Evolutionary conservation across 306 rosid genomes (phyloP).

Genomic region (Trifolium pratense): DNA sequence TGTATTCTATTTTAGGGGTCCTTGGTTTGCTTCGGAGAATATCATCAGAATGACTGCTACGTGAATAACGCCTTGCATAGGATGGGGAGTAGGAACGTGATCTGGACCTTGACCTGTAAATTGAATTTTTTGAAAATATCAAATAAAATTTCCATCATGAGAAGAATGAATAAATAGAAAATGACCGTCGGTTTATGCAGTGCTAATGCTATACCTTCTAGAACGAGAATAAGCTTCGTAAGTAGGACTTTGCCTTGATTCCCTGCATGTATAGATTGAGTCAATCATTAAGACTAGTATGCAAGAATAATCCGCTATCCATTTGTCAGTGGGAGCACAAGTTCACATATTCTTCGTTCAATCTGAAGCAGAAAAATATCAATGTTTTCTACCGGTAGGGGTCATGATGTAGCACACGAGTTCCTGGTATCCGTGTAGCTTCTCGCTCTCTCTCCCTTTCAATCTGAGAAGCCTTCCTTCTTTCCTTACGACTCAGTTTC

Average conservation of each 20-base stretch:
- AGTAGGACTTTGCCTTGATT: constrained; percentile 91
- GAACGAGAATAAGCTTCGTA: constrained; percentile 96
- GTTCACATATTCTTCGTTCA: constrained; percentile 36
- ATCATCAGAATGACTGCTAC: constrained; percentile 73
- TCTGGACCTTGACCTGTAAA: constrained; percentile 75
- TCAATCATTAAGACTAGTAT: constrained; percentile 28
- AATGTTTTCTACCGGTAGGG: constrained; percentile 80
- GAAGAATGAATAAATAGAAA: constrained; percentile 21
- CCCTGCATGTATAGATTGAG: constrained; percentile 61
- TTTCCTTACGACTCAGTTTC: constrained; percentile 96
- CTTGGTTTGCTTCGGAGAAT: constrained; percentile 72
- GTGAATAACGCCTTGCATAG: constrained; percentile 67
- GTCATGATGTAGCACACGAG: constrained; percentile 83
- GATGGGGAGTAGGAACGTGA: constrained; percentile 87
- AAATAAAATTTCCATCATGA: neutral
- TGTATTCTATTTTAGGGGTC: constrained; percentile 88
- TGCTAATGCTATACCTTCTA: constrained; percentile 59
- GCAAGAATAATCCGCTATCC: constrained; percentile 12
- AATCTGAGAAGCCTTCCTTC: constrained; percentile 95
- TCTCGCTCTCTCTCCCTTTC: constrained; percentile 98
- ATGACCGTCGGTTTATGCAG: constrained; percentile 1
- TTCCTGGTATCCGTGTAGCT: constrained; percentile 70
- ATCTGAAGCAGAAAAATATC: constrained; percentile 22
- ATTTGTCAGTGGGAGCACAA: constrained; percentile 31
- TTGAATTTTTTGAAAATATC: constrained; percentile 4